Evolutionary conservation across 441 rosid genomes (phyloP).

Genomic region (Pelargonium australe): DNA sequence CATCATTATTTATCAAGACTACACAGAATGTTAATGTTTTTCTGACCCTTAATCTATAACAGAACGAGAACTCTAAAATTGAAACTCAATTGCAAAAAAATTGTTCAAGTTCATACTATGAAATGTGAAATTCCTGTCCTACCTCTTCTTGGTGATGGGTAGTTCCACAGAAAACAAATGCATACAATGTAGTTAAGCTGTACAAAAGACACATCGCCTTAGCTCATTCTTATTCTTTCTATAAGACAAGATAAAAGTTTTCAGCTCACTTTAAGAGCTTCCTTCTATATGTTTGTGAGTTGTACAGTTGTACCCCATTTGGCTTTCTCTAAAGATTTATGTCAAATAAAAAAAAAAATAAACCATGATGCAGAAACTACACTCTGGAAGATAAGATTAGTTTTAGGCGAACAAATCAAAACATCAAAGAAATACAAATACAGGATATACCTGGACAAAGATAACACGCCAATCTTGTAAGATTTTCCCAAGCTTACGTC

Average conservation of each 20-base stretch:
- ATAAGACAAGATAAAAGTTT: neutral
- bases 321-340: neutral
- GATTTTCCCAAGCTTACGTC: constrained; percentile 93
- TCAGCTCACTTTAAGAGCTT: neutral
- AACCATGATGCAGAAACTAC: neutral
- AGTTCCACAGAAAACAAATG: neutral
- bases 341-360: neutral
- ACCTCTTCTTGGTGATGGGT: neutral
- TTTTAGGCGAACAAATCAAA: constrained; percentile 8
- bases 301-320: neutral
- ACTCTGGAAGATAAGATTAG: constrained; percentile 10
- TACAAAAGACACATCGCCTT: neutral
- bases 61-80: neutral
- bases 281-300: neutral
- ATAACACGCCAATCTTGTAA: constrained; percentile 92
- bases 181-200: neutral
- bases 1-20: constrained; percentile 4
- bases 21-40: neutral
- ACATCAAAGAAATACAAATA: constrained; percentile 11
- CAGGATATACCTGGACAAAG: constrained; percentile 54
- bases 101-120: neutral
- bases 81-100: neutral
- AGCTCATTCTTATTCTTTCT: neutral
- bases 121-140: neutral
- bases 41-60: neutral